Conservation (phyloP, 257 asterid genomes). For the Perilla frutescens region DNA sequence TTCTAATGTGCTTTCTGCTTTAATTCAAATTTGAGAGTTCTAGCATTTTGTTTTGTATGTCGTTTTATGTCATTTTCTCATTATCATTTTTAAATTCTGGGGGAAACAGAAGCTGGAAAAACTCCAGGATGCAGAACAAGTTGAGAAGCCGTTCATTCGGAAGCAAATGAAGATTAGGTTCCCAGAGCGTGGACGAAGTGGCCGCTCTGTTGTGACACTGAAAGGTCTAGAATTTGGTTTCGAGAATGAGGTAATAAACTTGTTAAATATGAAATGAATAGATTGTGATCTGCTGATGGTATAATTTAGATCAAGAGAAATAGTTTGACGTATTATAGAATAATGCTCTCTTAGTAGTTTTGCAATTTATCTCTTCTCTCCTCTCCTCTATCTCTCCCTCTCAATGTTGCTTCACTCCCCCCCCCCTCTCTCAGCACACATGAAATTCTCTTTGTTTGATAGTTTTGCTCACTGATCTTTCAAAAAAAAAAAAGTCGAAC, state of each 20-base stretch:
- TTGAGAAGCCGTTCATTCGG: constrained; percentile 96
- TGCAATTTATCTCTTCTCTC: not conserved
- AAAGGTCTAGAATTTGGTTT: constrained; percentile 78
- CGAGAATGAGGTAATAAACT: constrained; percentile 74
- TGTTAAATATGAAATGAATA: constrained; percentile 5
- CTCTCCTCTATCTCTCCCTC: not conserved
- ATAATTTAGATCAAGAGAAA: not conserved
- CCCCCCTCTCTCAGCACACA: not conserved
- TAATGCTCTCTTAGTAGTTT: not conserved
- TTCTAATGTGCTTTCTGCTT: not conserved
- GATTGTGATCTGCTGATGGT: not conserved
- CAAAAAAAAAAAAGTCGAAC: no score
- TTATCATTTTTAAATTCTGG: constrained; percentile 16
- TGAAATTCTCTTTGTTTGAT: no score
- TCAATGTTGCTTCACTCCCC: not conserved
- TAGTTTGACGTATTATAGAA: no score
- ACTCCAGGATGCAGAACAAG: constrained; percentile 85
- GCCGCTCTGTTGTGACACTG: constrained; percentile 66
- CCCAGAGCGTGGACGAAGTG: constrained; percentile 98
- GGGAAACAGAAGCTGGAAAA: constrained; percentile 89
- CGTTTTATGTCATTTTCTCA: constrained; percentile 10
- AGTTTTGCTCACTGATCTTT: no score
- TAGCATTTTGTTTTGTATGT: not conserved
- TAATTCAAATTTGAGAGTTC: not conserved
- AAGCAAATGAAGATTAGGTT: constrained; percentile 99